phyloP scores from a whole-genome alignment of 2,329 filamentous ascomycete species.

The Calonectria hawksworthii region DNA sequence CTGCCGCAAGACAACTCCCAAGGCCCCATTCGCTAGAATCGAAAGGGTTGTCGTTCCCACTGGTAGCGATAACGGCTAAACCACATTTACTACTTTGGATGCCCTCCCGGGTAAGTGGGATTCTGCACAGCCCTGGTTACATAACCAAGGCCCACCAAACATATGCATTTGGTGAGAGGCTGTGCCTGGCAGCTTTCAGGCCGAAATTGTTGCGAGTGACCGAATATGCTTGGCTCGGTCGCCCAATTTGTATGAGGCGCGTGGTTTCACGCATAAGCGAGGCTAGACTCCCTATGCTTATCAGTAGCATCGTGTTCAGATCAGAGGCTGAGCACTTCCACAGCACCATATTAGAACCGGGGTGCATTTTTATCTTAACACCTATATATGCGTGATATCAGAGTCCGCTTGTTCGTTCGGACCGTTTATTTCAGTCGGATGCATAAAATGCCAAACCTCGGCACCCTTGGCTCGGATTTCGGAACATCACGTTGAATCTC shows the following conservation, averaged over 20 bases:
- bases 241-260: not conserved
- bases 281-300: not conserved
- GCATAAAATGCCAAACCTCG: not conserved
- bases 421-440: not conserved
- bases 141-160: not conserved
- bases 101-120: not conserved
- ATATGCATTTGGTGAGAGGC: not conserved
- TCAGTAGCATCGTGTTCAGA: not conserved
- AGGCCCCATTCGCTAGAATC: not conserved
- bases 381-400: not conserved
- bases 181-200: not conserved
- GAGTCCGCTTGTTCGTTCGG: not conserved
- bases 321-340: not conserved
- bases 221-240: too few relatives aligned
- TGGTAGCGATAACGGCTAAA: not conserved
- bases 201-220: not conserved
- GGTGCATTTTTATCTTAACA: not conserved
- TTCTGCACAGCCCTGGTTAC: not conserved
- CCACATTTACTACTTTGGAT: not conserved
- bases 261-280: not conserved
- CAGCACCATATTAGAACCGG: not conserved
- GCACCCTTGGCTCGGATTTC: not conserved
- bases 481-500: not conserved
- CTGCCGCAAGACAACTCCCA: not conserved
- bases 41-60: not conserved